Evolutionary conservation across 306 rosid genomes (phyloP).

Genomic region (Pyrus pyrifolia): DNA sequence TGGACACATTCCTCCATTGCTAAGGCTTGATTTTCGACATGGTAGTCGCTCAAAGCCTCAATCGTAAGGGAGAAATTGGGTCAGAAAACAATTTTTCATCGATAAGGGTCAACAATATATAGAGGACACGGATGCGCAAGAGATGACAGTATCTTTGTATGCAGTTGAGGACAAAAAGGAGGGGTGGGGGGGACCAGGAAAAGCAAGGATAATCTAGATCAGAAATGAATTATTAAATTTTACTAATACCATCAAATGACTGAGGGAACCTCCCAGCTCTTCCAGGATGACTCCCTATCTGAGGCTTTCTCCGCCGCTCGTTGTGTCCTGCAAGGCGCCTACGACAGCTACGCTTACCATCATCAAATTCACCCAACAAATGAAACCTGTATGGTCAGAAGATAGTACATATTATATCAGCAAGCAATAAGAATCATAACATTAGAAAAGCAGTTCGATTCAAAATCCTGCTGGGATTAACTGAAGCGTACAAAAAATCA

Average conservation of each 20-base stretch:
- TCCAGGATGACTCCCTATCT: slow-evolving; percentile 41
- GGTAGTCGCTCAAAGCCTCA: neutral
- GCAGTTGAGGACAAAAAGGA: neutral
- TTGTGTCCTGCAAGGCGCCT: slow-evolving; percentile 92
- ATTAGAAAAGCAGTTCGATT: neutral
- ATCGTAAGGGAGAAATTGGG: neutral
- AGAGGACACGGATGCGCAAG: neutral
- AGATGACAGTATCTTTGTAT: neutral
- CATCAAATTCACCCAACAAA: slow-evolving; percentile 85
- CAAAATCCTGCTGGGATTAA: neutral
- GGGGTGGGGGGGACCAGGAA: neutral
- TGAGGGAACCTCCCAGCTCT: slow-evolving; percentile 58
- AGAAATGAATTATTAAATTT: neutral
- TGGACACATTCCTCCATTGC: neutral
- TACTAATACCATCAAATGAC: slow-evolving; percentile 54
- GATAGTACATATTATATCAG: slow-evolving; percentile 22
- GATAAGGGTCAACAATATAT: neutral
- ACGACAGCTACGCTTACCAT: slow-evolving; percentile 92
- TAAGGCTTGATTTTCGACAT: neutral
- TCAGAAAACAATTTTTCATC: neutral
- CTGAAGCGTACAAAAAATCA: neutral
- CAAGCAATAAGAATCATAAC: slow-evolving; percentile 19
- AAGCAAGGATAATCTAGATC: neutral
- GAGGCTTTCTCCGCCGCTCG: slow-evolving; percentile 87
- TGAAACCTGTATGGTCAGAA: slow-evolving; percentile 62